phyloP scores from a whole-genome alignment of 768 basidiomycete species.

The Mycena galopus region DNA sequence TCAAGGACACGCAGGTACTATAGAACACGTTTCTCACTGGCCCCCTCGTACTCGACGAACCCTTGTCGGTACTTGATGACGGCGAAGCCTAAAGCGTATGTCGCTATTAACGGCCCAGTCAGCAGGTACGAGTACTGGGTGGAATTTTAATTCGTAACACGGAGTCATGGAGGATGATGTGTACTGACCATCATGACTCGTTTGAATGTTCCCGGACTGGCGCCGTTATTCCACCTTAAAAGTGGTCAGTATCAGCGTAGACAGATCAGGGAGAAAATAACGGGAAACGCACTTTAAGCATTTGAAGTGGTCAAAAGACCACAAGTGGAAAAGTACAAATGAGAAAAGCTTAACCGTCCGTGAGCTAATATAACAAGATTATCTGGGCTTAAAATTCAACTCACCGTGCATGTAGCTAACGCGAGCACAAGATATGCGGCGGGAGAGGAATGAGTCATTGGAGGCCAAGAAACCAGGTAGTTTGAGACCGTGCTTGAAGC shows the following conservation, averaged over 20 bases:
- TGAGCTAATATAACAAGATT: too few species aligned
- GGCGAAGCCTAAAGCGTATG: constrained; percentile 74
- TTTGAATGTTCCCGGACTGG: constrained; percentile 81
- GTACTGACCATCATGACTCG: constrained; percentile 84
- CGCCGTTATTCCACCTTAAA: constrained; percentile 76
- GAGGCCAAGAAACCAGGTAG: too few species aligned
- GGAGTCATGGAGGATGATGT: background rate
- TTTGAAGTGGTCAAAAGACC: background rate
- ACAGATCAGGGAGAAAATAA: background rate
- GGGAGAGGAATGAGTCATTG: too few species aligned
- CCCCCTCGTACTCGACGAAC: constrained; percentile 55
- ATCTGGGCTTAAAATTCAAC: too few species aligned
- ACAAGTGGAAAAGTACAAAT: background rate
- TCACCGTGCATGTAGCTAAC: too few species aligned
- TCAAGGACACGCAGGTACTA: background rate
- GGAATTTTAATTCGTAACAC: background rate
- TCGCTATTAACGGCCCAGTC: constrained; percentile 69
- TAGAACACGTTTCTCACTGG: constrained; percentile 58
- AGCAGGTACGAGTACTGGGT: constrained; percentile 78
- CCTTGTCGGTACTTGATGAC: constrained; percentile 83
- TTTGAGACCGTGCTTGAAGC: too few species aligned
- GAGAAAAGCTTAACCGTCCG: too few species aligned
- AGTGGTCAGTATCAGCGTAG: background rate
- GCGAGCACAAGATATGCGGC: too few species aligned
- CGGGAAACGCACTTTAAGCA: background rate